These are phyloP conservation scores for Stagonosporopsis cucurbitacearum DNA, from an alignment of 2,329 filamentous ascomycete genomes.

Conservation along the genomic window DNA sequence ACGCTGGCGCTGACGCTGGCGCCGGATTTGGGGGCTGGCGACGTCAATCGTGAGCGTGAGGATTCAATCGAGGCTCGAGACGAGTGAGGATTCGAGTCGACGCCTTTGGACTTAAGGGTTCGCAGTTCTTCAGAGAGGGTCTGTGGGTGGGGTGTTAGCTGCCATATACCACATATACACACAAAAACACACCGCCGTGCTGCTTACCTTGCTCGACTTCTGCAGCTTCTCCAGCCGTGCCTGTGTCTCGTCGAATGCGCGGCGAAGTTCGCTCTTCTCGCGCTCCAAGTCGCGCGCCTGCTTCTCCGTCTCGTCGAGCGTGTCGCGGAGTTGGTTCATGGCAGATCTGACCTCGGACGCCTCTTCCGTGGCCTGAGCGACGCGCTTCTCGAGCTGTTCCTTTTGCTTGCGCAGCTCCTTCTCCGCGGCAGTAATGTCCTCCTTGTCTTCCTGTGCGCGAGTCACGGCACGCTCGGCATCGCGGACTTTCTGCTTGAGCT, in stretches of 20 bases:
- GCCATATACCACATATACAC: background rate
- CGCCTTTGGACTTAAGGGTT: slow-evolving; percentile 51
- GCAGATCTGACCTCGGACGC: slow-evolving; percentile 76
- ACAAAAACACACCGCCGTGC: no score
- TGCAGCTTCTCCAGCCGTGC: slow-evolving; percentile 79
- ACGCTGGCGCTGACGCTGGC: no score
- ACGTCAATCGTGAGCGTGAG: slow-evolving; percentile 53
- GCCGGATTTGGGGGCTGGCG: slow-evolving; percentile 56
- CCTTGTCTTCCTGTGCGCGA: slow-evolving; percentile 73
- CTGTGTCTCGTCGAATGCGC: slow-evolving; percentile 78
- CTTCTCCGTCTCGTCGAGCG: slow-evolving; percentile 85
- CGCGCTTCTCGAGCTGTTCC: slow-evolving; percentile 75
- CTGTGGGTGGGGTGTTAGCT: slow-evolving; percentile 39
- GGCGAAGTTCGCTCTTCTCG: slow-evolving; percentile 77
- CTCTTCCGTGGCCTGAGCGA: slow-evolving; percentile 74
- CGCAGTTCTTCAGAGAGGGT: slow-evolving; percentile 66
- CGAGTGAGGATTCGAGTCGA: slow-evolving; percentile 57
- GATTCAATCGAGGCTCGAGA: slow-evolving; percentile 67
- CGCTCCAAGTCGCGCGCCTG: slow-evolving; percentile 84
- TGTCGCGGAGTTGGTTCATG: slow-evolving; percentile 77
- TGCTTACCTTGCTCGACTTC: slow-evolving; percentile 65
- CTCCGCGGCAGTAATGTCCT: slow-evolving; percentile 76
- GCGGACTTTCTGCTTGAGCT: slow-evolving; percentile 77
- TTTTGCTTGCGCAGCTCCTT: slow-evolving; percentile 75
- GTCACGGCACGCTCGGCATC: slow-evolving; percentile 82